Evolutionary conservation across 495 filamentous ascomycete genomes (phyloP), one percentile per base, ranked within the genome.

Genomic region (Hamigera avellanea): DNA sequence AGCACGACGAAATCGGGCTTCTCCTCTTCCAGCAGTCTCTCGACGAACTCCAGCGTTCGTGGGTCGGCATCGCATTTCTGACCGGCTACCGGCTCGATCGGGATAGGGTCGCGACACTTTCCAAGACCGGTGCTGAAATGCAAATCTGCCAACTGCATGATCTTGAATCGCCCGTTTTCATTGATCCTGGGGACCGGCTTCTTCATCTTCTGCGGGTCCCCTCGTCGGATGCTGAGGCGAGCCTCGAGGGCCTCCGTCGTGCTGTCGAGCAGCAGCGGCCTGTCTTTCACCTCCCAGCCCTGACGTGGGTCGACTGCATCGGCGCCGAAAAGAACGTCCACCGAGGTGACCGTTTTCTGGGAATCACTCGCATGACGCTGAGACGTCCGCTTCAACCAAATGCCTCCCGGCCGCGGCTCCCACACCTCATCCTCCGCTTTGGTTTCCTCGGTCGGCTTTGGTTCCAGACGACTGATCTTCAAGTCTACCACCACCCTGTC

Each of bases 161-260:
- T 93, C 62, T 95, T 96, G 61, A 96, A 95, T 42, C 79, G 82
- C n/a, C 87, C 88, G 54, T 93, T 82, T 18, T 89, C 83, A 33
- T 73, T 70, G 38, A 98, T 80, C 35, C 77, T 70, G 10, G 80
- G 83, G n/a, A 67, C 58, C 0, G 85, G 81, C 48, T 76, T 83
- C 42, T 74, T 66, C 10, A 57, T 45, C 39, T 73, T 69, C 2
- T 61, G 43, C 6, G 71, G 72, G 19, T 68, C 66, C 3, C 91
- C 91, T 42, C 83, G 71, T 19, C 86, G 72, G 33, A 93, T 64
- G 18, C 75, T 88, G 16, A 98, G 56, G 29, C 85, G 76, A 14
- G 82, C 72, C 39, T 74, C 72, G 31, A 78, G 75, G 9, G 64
- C 54, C 28, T 81, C 76, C 9, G 71, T 71, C 30, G 66, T 62